Base-by-base conservation (phyloP, 2,329 filamentous ascomycete species). In the Fusarium nisikadoi region DNA sequence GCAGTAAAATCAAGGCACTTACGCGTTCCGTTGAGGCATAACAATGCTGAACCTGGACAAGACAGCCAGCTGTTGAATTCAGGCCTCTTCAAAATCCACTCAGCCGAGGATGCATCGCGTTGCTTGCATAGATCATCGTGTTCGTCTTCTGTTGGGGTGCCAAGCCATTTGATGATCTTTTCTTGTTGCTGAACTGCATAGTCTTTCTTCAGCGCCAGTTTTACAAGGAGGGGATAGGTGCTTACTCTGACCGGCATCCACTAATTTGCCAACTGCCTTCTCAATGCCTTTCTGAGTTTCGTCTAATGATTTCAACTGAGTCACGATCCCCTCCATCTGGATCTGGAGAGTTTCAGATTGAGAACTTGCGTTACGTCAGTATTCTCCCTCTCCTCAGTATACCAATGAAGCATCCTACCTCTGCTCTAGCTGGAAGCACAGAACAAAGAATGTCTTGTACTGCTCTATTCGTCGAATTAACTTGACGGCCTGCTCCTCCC, bases 141-240 rank as follows among this genome's bases (percentile, higher is more conserved):
- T 0, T 52, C 49, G 16, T 35, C 33, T 3, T 52, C 49, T 1
- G 33, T 52, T 11, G 13, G 31, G 0, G 23, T 25, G 1, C 49
- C 49, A 0, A 52, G 33, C 49, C 49, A 52, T 1, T 27, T 11
- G 49, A 27, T 52, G 23, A 52, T 3, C 33, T 36, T 52, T 27
- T 52, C 49, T 1, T 52, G 49, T 6, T 27, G 49, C 1, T 52
- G 31, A 16, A 52, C 49, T 52, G 12, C 29, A 13, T 0, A 3
- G 11, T 2, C 10, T 49, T 0, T 1, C 19, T 49, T 23, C 0
- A 2, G n/a, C 3, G 8, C n/a, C 2, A 13, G 2, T 2, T 13
- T 4, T 2, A 0, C 2, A 4, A 3, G 16, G 5, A 13, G 7
- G 0, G 2, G 8, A 49, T 0, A 12, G 5, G 20, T 2, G 5